Conservation (phyloP, 2,329 filamentous ascomycete species). For the Teratosphaeriaceae sp. region DNA sequence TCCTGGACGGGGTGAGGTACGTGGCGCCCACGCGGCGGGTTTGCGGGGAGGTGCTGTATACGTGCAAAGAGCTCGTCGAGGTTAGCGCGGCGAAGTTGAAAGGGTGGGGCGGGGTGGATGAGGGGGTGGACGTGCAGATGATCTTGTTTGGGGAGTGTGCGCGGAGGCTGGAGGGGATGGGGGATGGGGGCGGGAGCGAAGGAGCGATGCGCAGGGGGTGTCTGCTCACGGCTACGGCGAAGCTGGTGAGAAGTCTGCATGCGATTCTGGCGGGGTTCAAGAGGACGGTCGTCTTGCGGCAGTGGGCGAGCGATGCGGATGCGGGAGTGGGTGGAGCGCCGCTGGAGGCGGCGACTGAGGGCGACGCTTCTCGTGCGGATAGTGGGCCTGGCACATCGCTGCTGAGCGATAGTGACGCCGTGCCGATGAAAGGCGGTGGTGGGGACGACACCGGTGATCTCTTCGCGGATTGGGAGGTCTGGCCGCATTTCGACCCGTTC, state of each 20-base stretch:
- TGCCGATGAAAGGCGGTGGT: not conserved
- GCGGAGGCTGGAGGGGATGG: conserved; percentile 1
- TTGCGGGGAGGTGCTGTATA: not conserved
- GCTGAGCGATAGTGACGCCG: too few species aligned
- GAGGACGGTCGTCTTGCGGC: not conserved
- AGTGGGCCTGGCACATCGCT: not conserved
- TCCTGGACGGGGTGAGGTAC: not conserved
- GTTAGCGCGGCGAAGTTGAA: conserved; percentile 4
- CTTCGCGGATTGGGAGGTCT: conserved; percentile 4
- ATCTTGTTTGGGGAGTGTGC: conserved; percentile 1
- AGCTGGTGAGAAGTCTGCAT: conserved; percentile 3
- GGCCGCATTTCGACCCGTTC: conserved; percentile 4
- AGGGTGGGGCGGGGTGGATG: not conserved
- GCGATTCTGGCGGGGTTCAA: conserved; percentile 2
- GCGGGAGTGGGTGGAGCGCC: not conserved
- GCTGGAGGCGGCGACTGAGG: not conserved
- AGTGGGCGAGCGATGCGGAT: not conserved
- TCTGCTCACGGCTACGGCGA: conserved; percentile 4
- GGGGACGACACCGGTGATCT: not conserved
- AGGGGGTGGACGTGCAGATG: conserved; percentile 4
- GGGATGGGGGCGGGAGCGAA: not conserved
- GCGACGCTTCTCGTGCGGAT: not conserved
- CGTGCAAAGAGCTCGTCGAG: conserved; percentile 5
- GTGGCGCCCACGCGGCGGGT: not conserved
- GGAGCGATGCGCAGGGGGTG: not conserved